These are phyloP conservation scores for Thuja plicata DNA, from an alignment of 83 land plant genomes.

Conservation along the genomic window DNA sequence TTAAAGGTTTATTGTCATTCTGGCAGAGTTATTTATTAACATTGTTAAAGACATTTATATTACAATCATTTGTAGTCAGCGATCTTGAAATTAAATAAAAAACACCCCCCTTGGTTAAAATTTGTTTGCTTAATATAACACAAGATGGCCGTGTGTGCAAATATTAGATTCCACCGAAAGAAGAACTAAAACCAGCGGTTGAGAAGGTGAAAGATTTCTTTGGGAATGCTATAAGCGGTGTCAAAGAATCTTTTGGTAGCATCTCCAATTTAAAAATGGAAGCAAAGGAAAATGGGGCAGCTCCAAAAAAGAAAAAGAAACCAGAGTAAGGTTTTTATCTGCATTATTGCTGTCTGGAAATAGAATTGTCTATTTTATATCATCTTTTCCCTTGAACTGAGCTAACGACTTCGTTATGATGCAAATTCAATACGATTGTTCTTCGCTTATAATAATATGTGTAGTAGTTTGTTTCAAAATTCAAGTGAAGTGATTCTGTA, in stretches of 20 bases:
- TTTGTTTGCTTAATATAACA: neutral
- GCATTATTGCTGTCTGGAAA: neutral
- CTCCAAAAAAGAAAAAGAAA: slow-evolving; percentile 3
- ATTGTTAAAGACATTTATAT: no score
- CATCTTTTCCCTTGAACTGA: neutral
- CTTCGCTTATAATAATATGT: neutral
- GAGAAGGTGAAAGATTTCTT: slow-evolving; percentile 86
- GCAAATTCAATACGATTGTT: neutral
- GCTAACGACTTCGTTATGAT: neutral
- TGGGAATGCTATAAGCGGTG: slow-evolving; percentile 42
- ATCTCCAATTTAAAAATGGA: neutral
- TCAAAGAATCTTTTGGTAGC: slow-evolving; percentile 68
- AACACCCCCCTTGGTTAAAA: neutral
- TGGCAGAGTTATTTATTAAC: no score
- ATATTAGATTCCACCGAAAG: slow-evolving; percentile 66
- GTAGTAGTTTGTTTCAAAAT: neutral
- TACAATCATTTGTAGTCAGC: no score
- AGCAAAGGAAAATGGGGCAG: neutral
- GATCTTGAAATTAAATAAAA: no score
- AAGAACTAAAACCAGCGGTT: slow-evolving; percentile 68
- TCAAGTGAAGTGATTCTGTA: neutral
- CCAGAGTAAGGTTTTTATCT: neutral
- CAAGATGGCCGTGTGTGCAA: neutral
- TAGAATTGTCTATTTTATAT: neutral
- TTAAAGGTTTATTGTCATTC: no score